Evolutionary conservation across 164 flowering plant species (phyloP).

Genomic region (Chimonanthus praecox): DNA sequence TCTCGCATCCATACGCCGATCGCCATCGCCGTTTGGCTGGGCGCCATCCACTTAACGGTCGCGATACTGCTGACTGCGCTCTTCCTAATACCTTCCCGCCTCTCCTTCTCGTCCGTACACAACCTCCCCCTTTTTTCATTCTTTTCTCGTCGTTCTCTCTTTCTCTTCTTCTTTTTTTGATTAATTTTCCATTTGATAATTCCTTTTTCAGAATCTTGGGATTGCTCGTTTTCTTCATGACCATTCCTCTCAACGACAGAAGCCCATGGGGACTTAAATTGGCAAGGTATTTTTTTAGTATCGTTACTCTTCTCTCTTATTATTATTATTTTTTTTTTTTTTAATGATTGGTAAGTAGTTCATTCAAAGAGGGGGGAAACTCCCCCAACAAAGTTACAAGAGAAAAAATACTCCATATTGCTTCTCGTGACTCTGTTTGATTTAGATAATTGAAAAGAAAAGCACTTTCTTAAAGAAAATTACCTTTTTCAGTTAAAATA

Average conservation of each 20-base stretch:
- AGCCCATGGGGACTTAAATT: constrained; percentile 46
- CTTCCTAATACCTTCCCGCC: constrained; percentile 44
- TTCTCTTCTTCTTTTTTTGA: not conserved
- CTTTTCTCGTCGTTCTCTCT: not conserved
- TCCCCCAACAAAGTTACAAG: too few relatives aligned
- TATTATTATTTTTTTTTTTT: too few relatives aligned
- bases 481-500: too few relatives aligned
- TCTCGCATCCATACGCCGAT: constrained; percentile 21
- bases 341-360: too few relatives aligned
- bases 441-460: too few relatives aligned
- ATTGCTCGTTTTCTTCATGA: constrained; percentile 43
- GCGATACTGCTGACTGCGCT: constrained; percentile 36
- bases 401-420: too few relatives aligned
- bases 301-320: not conserved
- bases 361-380: not conserved
- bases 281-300: constrained; percentile 33
- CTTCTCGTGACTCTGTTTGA: too few relatives aligned
- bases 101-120: constrained; percentile 38
- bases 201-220: constrained; percentile 45
- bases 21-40: constrained; percentile 63
- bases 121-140: not conserved
- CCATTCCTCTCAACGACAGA: constrained; percentile 49
- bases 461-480: too few relatives aligned
- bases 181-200: too few relatives aligned
- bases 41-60: constrained; percentile 49